Percentiles rank a stretch among this genome's conserved stretches.
These are phyloP conservation scores for Ogataea pini DNA, from an alignment of 805 yeast species.

Conservation along the genomic window DNA sequence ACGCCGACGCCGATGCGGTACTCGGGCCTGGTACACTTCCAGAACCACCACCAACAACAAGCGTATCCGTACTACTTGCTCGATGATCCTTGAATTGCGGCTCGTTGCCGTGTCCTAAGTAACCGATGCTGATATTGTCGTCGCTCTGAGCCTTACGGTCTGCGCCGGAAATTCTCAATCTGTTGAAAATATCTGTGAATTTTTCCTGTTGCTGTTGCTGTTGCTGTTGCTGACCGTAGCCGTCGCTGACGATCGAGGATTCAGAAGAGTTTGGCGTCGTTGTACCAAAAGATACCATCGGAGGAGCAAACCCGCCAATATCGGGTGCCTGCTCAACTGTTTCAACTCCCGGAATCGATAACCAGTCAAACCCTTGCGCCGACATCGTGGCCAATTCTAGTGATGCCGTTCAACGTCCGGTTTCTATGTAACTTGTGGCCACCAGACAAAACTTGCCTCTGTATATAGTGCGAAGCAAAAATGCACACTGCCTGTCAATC, in stretches of 20 bases:
- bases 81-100: conserved; percentile 8
- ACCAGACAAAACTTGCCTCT: conserved; percentile 1
- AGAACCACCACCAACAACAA: conserved; percentile 13
- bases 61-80: conserved; percentile 32
- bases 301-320: conserved; percentile 37
- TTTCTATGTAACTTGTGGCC: conserved; percentile 3
- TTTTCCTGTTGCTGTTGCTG: conserved; percentile 15
- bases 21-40: background rate
- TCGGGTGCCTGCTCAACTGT: conserved; percentile 3
- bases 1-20: background rate
- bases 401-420: background rate
- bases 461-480: background rate
- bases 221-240: conserved; percentile 6
- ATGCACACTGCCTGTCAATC: background rate
- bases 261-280: conserved; percentile 20
- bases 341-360: conserved; percentile 23
- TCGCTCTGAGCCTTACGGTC: conserved; percentile 24
- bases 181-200: conserved; percentile 25
- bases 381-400: conserved; percentile 16
- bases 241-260: conserved; percentile 11
- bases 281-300: conserved; percentile 52
- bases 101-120: conserved; percentile 5
- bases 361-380: conserved; percentile 26
- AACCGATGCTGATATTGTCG: conserved; percentile 21
- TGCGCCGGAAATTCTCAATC: conserved; percentile 19